Conservation (phyloP, 192 early-diverging fungal species). For the Gryganskiella cystojenkinii region DNA sequence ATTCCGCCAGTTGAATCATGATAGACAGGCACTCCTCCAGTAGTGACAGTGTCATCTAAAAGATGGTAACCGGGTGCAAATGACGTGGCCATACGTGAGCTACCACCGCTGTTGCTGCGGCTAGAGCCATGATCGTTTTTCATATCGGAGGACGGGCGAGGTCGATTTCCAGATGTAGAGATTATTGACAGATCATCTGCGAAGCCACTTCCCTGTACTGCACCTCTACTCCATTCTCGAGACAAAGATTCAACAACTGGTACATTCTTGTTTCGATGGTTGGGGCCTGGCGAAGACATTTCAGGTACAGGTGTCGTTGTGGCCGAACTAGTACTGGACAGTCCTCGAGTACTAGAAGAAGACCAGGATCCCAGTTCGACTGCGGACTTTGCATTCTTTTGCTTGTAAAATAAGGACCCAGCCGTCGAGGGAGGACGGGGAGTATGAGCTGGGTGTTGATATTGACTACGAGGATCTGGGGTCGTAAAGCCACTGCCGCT, state of each 20-base stretch:
- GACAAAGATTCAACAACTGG: too few relatives aligned
- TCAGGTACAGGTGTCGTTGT: too few relatives aligned
- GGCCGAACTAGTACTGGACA: background rate
- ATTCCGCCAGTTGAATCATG: background rate
- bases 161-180: too few relatives aligned
- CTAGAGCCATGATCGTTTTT: too few relatives aligned
- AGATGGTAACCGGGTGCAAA: too few relatives aligned
- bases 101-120: background rate
- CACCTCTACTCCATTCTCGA: too few relatives aligned
- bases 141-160: too few relatives aligned
- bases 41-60: background rate
- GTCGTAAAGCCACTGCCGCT: background rate
- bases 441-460: background rate
- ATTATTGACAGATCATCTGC: too few relatives aligned
- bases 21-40: background rate
- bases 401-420: conserved; percentile 39
- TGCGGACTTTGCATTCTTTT: conserved; percentile 33
- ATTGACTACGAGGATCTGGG: background rate
- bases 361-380: conserved; percentile 40
- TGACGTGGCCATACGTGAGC: background rate
- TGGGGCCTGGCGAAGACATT: too few relatives aligned
- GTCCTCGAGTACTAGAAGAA: conserved; percentile 4
- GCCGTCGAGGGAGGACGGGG: background rate
- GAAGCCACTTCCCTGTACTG: too few relatives aligned
- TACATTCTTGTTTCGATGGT: too few relatives aligned